Conservation (phyloP, 495 filamentous ascomycete species). For the Tuber magnatum region DNA sequence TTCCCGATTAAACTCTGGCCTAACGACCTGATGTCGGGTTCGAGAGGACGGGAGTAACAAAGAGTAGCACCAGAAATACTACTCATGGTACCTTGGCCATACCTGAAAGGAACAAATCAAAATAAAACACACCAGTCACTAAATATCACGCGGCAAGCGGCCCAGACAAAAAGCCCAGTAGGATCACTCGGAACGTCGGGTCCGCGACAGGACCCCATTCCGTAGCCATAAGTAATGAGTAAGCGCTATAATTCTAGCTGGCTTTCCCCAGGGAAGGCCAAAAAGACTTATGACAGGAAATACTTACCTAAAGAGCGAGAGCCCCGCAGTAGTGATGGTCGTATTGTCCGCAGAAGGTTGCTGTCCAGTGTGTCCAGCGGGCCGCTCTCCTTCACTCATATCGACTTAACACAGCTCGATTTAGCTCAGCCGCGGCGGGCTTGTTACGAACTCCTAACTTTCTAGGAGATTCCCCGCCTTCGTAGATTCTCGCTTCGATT, state of each 20-base stretch:
- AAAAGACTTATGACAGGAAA: not conserved
- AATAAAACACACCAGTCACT: not conserved
- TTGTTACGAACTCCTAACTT: not conserved
- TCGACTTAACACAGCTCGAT: not conserved
- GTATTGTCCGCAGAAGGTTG: conserved; percentile 51
- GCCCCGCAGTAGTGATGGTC: conserved; percentile 52
- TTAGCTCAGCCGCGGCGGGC: not conserved
- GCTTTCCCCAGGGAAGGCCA: not conserved
- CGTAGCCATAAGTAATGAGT: not conserved
- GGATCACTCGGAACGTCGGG: not conserved
- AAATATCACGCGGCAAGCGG: not conserved
- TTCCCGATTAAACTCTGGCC: not conserved
- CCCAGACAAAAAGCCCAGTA: conserved; percentile 47
- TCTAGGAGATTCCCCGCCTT: not conserved
- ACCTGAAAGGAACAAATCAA: conserved; percentile 47
- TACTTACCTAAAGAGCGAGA: not conserved
- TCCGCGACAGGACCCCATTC: not conserved
- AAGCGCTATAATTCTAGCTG: not conserved
- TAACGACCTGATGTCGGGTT: not conserved
- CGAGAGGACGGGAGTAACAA: not conserved
- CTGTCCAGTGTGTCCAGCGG: conserved; percentile 55
- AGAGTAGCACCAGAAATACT: conserved; percentile 34
- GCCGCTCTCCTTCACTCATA: conserved; percentile 27
- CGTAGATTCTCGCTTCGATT: not conserved
- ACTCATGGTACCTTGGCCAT: conserved; percentile 54